These are phyloP conservation scores for Schwanniomyces sp. DNA, from an alignment of 805 yeast species.

Conservation along the genomic window DNA sequence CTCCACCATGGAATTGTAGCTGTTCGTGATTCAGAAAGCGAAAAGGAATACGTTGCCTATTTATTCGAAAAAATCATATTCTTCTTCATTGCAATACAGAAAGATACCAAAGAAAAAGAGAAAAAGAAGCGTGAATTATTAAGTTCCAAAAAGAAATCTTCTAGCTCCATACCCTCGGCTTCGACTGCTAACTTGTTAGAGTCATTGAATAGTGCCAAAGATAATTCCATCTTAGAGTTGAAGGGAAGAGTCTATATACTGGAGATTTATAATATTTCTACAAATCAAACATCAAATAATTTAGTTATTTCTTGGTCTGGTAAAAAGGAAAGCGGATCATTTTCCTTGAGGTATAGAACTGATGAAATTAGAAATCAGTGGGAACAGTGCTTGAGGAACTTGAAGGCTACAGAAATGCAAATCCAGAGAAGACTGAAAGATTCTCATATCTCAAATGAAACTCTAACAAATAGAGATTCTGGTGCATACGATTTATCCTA, in stretches of 20 bases:
- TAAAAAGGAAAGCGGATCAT: slow-evolving; percentile 80
- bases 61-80: slow-evolving; percentile 70
- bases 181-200: slow-evolving; percentile 39
- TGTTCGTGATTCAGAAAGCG: slow-evolving; percentile 67
- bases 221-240: slow-evolving; percentile 46
- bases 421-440: slow-evolving; percentile 36
- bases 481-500: slow-evolving; percentile 20
- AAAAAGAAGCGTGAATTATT: slow-evolving; percentile 38
- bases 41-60: slow-evolving; percentile 86
- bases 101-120: slow-evolving; percentile 20
- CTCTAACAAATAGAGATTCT: slow-evolving; percentile 17
- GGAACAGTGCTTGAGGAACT: slow-evolving; percentile 62
- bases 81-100: slow-evolving; percentile 38
- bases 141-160: slow-evolving; percentile 51
- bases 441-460: slow-evolving; percentile 26
- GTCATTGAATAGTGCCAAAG: slow-evolving; percentile 28
- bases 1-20: slow-evolving; percentile 71
- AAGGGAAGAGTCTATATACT: slow-evolving; percentile 82
- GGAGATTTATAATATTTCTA: slow-evolving; percentile 48
- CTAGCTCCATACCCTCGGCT: slow-evolving; percentile 40
- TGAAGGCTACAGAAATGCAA: slow-evolving; percentile 45
- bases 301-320: slow-evolving; percentile 81
- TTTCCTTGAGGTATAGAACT: slow-evolving; percentile 75
- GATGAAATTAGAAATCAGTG: slow-evolving; percentile 85
- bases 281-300: slow-evolving; percentile 49